phyloP scores from a whole-genome alignment of 768 basidiomycete species.

The Kwoniella sp. region DNA sequence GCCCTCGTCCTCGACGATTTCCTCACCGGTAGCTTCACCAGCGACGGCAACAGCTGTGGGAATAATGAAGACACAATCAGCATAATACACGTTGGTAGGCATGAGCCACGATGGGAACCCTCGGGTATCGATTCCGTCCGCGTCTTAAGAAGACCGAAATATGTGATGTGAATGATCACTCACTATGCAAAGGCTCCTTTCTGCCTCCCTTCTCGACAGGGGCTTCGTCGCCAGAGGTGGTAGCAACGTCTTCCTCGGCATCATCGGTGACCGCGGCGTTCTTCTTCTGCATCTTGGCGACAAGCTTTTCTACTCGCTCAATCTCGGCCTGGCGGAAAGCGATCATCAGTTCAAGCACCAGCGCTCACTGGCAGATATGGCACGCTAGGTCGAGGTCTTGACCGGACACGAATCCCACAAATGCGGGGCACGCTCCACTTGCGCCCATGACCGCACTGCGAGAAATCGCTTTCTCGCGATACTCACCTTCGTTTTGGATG shows the following conservation, averaged over 20 bases:
- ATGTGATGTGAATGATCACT: constrained; percentile 10
- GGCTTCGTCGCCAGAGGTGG: constrained; percentile 19
- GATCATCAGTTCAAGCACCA: neutral
- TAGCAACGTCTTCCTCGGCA: constrained; percentile 28
- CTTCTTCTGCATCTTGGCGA: constrained; percentile 55
- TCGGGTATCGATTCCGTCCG: too few relatives aligned
- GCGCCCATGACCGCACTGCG: too few relatives aligned
- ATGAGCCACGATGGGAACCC: too few relatives aligned
- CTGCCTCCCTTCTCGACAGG: constrained; percentile 35
- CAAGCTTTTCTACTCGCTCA: constrained; percentile 52
- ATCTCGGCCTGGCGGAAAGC: constrained; percentile 44
- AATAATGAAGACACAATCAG: neutral
- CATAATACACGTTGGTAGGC: neutral
- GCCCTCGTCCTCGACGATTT: constrained; percentile 45
- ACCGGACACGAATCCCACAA: too few relatives aligned
- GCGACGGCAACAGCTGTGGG: constrained; percentile 43
- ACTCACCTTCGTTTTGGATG: constrained; percentile 56
- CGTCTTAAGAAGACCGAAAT: too few relatives aligned
- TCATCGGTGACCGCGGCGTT: constrained; percentile 30
- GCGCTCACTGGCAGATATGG: too few relatives aligned
- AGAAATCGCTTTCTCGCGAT: too few relatives aligned
- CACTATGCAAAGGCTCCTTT: constrained; percentile 54
- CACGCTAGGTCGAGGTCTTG: too few relatives aligned
- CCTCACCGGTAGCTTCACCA: constrained; percentile 41
- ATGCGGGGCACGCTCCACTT: too few relatives aligned